A percentile compares a stretch with the other conserved stretches of the same genome.
phyloP scores from a whole-genome alignment of 192 early-diverging fungal species.

The Linnemannia elongata region DNA sequence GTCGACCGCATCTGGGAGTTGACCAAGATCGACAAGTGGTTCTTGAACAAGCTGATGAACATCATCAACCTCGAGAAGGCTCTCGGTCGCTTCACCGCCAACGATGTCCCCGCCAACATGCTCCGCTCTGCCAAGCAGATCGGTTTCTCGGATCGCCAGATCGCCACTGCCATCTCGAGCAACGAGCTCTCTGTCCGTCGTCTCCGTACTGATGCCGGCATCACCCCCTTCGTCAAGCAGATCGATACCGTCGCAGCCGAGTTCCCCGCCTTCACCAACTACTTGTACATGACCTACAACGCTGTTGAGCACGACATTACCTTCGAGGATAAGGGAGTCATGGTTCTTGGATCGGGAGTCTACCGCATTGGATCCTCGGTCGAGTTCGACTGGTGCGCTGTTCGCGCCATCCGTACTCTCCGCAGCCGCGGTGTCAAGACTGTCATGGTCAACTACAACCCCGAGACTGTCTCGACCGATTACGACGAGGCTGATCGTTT shows the following conservation, averaged over 20 bases:
- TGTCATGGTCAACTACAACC: constrained; percentile 99
- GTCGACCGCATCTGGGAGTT: constrained; percentile 93
- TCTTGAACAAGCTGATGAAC: constrained; percentile 93
- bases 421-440: constrained; percentile 85
- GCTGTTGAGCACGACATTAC: constrained; percentile 85
- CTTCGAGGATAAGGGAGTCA: constrained; percentile 91
- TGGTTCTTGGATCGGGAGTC: constrained; percentile 97
- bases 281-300: constrained; percentile 97
- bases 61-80: constrained; percentile 84
- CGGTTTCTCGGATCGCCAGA: constrained; percentile 93
- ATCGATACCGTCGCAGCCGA: constrained; percentile 98
- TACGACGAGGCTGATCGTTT: constrained; percentile 98
- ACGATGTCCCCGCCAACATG: constrained; percentile 81
- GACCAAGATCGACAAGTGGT: constrained; percentile 97
- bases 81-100: constrained; percentile 62
- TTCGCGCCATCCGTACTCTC: constrained; percentile 83
- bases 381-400: constrained; percentile 97
- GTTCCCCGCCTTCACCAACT: constrained; percentile 96
- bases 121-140: constrained; percentile 85
- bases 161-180: constrained; percentile 76
- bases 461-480: constrained; percentile 98
- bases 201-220: constrained; percentile 73
- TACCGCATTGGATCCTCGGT: constrained; percentile 98
- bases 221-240: constrained; percentile 92
- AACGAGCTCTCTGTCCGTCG: constrained; percentile 80